Evolutionary conservation across 2,329 filamentous ascomycete species (phyloP).

Genomic region (Penicillium sp.): DNA sequence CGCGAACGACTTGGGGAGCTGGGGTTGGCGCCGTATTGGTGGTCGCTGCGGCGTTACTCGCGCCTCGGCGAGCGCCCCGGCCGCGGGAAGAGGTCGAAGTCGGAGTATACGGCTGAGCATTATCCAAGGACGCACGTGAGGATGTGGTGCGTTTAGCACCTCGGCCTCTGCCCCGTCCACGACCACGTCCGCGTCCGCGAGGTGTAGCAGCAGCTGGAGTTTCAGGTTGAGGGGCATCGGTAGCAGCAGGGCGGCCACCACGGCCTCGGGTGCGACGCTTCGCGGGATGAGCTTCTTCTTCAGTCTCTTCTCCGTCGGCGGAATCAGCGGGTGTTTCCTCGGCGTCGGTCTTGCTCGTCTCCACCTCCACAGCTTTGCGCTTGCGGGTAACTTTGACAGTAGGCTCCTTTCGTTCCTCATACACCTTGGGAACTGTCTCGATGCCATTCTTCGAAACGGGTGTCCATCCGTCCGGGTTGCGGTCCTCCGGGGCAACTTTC

Average conservation of each 20-base stretch:
- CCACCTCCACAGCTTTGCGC: conserved; percentile 35
- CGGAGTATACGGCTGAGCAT: conserved; percentile 11
- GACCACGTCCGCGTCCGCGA: conserved; percentile 21
- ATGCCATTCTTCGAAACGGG: conserved; percentile 34
- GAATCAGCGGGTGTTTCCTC: conserved; percentile 26
- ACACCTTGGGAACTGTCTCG: conserved; percentile 35
- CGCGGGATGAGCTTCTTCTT: conserved; percentile 24
- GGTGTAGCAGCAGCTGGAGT: conserved; percentile 12
- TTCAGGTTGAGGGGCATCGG: conserved; percentile 22
- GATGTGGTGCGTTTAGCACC: conserved; percentile 20
- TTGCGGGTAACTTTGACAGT: conserved; percentile 32
- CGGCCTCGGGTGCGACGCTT: conserved; percentile 34
- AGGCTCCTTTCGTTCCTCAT: conserved; percentile 29
- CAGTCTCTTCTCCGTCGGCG: conserved; percentile 19
- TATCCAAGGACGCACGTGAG: conserved; percentile 21
- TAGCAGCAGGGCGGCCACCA: conserved; percentile 20
- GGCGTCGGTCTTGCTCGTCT: conserved; percentile 26
- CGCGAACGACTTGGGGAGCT: conserved; percentile 12
- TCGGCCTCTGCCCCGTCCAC: conserved; percentile 30
- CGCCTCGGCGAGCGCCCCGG: conserved; percentile 22
- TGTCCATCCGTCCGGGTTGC: conserved; percentile 41
- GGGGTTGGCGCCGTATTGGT: neutral
- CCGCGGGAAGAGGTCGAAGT: conserved; percentile 19
- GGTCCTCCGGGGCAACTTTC: conserved; percentile 32
- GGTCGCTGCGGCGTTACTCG: conserved; percentile 10